Evolutionary conservation across 139 green algal genomes (phyloP).

Genomic region (Chlamydomonas asymmetrica): DNA sequence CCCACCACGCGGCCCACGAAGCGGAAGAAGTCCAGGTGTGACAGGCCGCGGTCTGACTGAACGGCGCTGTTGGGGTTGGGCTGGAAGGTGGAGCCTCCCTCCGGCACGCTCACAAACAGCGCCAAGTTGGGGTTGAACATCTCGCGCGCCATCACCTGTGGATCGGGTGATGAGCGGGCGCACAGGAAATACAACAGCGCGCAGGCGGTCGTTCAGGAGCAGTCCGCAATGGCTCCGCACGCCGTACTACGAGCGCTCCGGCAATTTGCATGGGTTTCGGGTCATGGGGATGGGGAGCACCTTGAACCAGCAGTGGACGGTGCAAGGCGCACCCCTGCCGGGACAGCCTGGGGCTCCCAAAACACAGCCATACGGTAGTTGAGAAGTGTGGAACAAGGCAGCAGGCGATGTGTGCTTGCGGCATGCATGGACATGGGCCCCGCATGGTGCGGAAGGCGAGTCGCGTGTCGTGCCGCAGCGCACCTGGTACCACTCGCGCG

Average conservation of each 20-base stretch:
- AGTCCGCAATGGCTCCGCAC: too few relatives aligned
- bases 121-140: conserved; percentile 95
- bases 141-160: conserved; percentile 88
- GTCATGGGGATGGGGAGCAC: too few relatives aligned
- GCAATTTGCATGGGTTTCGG: too few relatives aligned
- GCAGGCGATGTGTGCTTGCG: too few relatives aligned
- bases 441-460: background rate
- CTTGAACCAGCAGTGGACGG: too few relatives aligned
- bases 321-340: too few relatives aligned
- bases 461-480: background rate
- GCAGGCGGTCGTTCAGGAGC: background rate
- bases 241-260: too few relatives aligned
- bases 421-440: too few relatives aligned
- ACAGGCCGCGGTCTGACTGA: conserved; percentile 85
- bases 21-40: conserved; percentile 95
- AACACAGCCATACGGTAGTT: too few relatives aligned
- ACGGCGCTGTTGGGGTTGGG: conserved; percentile 92
- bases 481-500: conserved; percentile 92
- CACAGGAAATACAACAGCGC: background rate
- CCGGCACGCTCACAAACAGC: conserved; percentile 84
- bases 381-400: too few relatives aligned
- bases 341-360: too few relatives aligned
- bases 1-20: conserved; percentile 81
- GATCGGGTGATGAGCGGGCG: background rate
- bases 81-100: conserved; percentile 93